phyloP scores from a whole-genome alignment of 2,329 filamentous ascomycete species.

The Fusarium citri region DNA sequence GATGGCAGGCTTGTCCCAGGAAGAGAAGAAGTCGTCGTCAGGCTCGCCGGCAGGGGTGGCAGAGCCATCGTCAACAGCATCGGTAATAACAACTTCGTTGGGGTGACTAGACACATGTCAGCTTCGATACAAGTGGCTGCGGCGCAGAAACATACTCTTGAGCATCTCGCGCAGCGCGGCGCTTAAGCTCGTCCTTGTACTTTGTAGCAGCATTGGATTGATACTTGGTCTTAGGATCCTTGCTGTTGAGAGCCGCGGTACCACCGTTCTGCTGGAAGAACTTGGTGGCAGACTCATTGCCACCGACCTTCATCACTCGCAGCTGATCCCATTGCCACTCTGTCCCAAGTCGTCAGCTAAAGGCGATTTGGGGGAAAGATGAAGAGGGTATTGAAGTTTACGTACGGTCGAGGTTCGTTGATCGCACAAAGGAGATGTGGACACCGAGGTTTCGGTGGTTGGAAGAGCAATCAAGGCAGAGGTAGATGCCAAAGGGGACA shows the following conservation, averaged over 20 bases:
- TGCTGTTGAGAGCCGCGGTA: constrained; percentile 92
- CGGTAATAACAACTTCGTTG: constrained; percentile 85
- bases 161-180: constrained; percentile 83
- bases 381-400: constrained; percentile 23
- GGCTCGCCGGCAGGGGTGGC: constrained; percentile 84
- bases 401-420: constrained; percentile 97
- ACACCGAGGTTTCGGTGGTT: constrained; percentile 98
- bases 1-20: constrained; percentile 97
- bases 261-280: constrained; percentile 98
- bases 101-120: constrained; percentile 72
- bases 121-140: constrained; percentile 13
- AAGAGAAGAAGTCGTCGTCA: constrained; percentile 98
- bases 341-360: constrained; percentile 50
- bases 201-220: constrained; percentile 92
- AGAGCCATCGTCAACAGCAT: constrained; percentile 75
- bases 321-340: constrained; percentile 99
- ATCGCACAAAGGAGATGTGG: constrained; percentile 98
- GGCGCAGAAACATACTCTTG: constrained; percentile 73
- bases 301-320: constrained; percentile 96
- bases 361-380: neutral
- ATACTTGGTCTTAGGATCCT: constrained; percentile 97
- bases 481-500: constrained; percentile 95
- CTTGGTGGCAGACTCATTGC: constrained; percentile 97
- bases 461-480: constrained; percentile 97
- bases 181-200: constrained; percentile 97